Evolutionary conservation across 1,284 basidiomycete genomes (phyloP).

Genomic region (Cutaneotrichosporon sp.): DNA sequence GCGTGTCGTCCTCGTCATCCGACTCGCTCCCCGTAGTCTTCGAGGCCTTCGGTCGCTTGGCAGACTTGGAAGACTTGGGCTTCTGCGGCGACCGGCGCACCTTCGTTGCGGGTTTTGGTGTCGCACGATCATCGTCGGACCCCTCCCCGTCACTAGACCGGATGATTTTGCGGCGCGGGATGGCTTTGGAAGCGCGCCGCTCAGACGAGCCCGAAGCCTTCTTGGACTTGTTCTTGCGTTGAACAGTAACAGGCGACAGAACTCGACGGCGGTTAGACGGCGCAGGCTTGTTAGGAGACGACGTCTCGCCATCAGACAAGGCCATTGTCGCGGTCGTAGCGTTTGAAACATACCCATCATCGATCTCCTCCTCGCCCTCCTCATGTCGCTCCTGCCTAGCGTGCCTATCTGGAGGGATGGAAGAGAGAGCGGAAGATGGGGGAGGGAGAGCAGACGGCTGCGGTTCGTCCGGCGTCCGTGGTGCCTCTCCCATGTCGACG

Average conservation of each 20-base stretch:
- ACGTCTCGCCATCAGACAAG: conserved; percentile 18
- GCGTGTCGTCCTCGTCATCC: conserved; percentile 16
- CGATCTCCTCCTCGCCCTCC: conserved; percentile 24
- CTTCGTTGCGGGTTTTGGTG: neutral
- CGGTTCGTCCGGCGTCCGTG: neutral
- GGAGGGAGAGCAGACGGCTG: neutral
- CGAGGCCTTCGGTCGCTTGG: neutral
- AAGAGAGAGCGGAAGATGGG: conserved; percentile 21
- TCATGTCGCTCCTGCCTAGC: conserved; percentile 3
- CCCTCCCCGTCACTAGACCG: conserved; percentile 24
- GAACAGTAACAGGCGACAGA: neutral
- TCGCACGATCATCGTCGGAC: conserved; percentile 10
- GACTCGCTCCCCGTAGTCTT: conserved; percentile 11
- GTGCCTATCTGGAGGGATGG: conserved; percentile 12
- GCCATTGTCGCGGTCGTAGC: conserved; percentile 41
- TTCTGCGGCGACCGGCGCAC: conserved; percentile 5
- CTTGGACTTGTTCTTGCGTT: conserved; percentile 1
- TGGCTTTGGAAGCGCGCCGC: neutral
- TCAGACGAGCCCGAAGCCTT: neutral
- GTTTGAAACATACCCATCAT: conserved; percentile 36
- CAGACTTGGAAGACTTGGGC: conserved; percentile 6
- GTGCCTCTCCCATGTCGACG: conserved; percentile 5
- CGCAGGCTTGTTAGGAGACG: conserved; percentile 10
- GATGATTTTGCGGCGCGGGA: conserved; percentile 21
- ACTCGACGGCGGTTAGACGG: neutral